Base-by-base conservation (phyloP, 306 rosid species). In the Biancaea sappan region DNA sequence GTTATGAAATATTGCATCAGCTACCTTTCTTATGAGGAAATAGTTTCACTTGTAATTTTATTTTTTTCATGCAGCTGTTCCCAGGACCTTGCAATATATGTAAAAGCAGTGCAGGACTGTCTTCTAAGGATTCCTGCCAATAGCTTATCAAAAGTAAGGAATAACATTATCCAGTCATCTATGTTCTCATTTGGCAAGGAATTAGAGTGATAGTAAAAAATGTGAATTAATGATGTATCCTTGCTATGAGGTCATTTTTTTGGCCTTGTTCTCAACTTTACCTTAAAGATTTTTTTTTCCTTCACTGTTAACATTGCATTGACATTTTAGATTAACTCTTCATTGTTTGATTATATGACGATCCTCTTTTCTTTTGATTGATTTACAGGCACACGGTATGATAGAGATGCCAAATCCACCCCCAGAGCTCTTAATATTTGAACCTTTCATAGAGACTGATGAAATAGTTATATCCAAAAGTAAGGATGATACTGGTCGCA, bases 361-460 rank as follows among this genome's bases (percentile, higher is more conserved):
- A 9, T 71, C 24, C 0, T 9, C 11, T 71, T 31, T 59, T 22
- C 35, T 51, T 66, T 73, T 54, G 46, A 35, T 46, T 43, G 18
- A 40, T 69, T 32, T 76, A 60, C 84, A 94, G 97, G 89, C 89
- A 58, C 96, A 94, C 53, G 86, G 96, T 72, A 62, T 82, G 83
- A 91, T 94, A 79, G 98, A 94, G 85, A 94, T 94, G 98, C 97
- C 98, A 48, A 85, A 80, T 69, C 96, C 92, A 70, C 89, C 98
- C 76, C 92, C 98, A 43, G 86, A 89, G 74, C 81, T 79, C 71
- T 77, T 91, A 76, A 89, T 94, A 80, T 91, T 94, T 71, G 98
- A 94, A 79, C 97, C 98, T 76, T 94, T 94, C 88, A 87, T 94
- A 66, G 87, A 88, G 81, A 94, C 98, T 0, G 97, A 94, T 84